phyloP scores from a whole-genome alignment of 345 rosid genomes.

The Cardamine resedifolia region DNA sequence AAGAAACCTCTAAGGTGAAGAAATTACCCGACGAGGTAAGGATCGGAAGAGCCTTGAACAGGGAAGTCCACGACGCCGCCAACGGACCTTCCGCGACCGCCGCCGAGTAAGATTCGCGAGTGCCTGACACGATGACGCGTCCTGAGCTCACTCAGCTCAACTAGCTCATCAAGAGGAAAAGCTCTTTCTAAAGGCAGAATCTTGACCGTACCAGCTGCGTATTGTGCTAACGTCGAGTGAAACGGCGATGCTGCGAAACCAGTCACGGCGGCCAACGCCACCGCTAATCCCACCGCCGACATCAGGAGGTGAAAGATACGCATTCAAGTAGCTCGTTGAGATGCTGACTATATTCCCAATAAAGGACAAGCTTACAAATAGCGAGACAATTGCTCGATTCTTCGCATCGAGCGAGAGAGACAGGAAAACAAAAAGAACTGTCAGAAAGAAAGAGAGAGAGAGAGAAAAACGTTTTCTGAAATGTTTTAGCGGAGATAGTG shows the following conservation, averaged over 20 bases:
- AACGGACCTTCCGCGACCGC: conserved; percentile 64
- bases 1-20: not conserved
- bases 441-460: conserved; percentile 16
- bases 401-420: conserved; percentile 40
- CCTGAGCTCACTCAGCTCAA: conserved; percentile 52
- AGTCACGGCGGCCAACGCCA: conserved; percentile 26
- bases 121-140: conserved; percentile 76
- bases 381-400: conserved; percentile 33
- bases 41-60: conserved; percentile 88
- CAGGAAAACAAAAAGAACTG: conserved; percentile 28
- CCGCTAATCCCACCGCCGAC: conserved; percentile 27
- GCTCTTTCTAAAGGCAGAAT: conserved; percentile 66
- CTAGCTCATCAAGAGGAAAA: conserved; percentile 54
- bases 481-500: conserved; percentile 28
- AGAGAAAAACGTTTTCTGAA: conserved; percentile 25
- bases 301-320: conserved; percentile 25
- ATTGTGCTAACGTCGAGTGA: conserved; percentile 29
- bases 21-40: conserved; percentile 74
- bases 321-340: conserved; percentile 41
- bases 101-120: conserved; percentile 63
- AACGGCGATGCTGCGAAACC: conserved; percentile 16
- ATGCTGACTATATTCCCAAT: not conserved
- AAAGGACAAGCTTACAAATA: conserved; percentile 10
- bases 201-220: conserved; percentile 23
- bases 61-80: conserved; percentile 48